These are phyloP conservation scores for Saposhnikovia divaricata DNA, from an alignment of 129 eudicot genomes.

Conservation along the genomic window DNA sequence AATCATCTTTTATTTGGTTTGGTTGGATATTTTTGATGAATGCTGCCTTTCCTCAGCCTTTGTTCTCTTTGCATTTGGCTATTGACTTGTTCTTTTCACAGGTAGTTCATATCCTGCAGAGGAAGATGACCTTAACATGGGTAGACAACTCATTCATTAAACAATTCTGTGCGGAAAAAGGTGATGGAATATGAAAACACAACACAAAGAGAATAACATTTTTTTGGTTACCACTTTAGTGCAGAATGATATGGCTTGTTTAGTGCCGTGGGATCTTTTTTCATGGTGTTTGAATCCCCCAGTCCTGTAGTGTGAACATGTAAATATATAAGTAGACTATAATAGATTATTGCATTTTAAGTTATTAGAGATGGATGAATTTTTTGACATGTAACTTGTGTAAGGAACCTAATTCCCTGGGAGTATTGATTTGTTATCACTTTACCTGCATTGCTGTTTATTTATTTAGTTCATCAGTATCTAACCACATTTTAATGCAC, in stretches of 20 bases:
- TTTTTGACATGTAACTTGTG: conserved; percentile 63
- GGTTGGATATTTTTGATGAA: conserved; percentile 21
- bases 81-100: conserved; percentile 41
- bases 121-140: conserved; percentile 22
- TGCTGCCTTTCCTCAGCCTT: conserved; percentile 40
- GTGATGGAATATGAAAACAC: background rate
- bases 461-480: background rate
- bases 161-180: background rate
- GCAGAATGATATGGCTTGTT: conserved; percentile 32
- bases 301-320: conserved; percentile 32
- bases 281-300: conserved; percentile 21
- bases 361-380: background rate
- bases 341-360: conserved; percentile 1
- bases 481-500: background rate
- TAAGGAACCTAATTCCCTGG: conserved; percentile 78
- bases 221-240: conserved; percentile 36
- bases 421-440: conserved; percentile 73
- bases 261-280: conserved; percentile 11
- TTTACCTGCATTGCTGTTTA: conserved; percentile 64
- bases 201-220: background rate
- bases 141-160: conserved; percentile 6
- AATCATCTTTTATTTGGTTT: conserved; percentile 52
- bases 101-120: conserved; percentile 24
- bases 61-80: conserved; percentile 43
- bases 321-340: background rate